These are phyloP conservation scores for Metschnikowia henanensis DNA, from an alignment of 805 yeast species.

Conservation along the genomic window DNA sequence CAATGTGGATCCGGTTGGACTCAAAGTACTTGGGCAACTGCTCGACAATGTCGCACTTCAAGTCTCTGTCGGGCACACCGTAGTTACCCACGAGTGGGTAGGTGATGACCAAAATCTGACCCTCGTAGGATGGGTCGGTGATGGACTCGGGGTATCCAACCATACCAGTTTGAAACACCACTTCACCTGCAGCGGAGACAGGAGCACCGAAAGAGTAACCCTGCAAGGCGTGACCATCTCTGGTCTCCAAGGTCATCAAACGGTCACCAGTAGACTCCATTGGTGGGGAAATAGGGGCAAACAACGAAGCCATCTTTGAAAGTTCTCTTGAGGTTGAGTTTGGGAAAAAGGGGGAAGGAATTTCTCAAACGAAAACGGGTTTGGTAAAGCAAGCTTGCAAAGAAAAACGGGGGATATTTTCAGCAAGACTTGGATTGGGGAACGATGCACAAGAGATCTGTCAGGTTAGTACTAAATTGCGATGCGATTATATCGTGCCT, in stretches of 20 bases:
- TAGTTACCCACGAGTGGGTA: constrained; percentile 97
- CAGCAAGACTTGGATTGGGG: constrained; percentile 11
- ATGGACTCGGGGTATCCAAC: constrained; percentile 98
- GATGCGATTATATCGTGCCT: neutral
- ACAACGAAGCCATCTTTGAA: constrained; percentile 43
- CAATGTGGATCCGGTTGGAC: constrained; percentile 88
- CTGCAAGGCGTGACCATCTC: constrained; percentile 81
- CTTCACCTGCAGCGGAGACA: constrained; percentile 88
- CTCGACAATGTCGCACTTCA: constrained; percentile 70
- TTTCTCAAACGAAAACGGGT: constrained; percentile 1
- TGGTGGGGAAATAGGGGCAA: constrained; percentile 89
- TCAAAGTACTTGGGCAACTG: constrained; percentile 90
- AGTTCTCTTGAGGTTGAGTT: constrained; percentile 6
- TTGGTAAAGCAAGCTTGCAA: constrained; percentile 11
- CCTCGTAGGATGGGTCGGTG: constrained; percentile 98
- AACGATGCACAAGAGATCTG: constrained; percentile 10
- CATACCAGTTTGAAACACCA: constrained; percentile 99
- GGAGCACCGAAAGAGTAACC: constrained; percentile 98
- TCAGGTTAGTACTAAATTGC: constrained; percentile 9
- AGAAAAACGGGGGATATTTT: constrained; percentile 10
- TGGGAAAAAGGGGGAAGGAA: constrained; percentile 5
- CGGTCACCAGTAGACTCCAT: constrained; percentile 81
- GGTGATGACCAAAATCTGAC: constrained; percentile 95
- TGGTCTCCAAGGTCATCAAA: constrained; percentile 83
- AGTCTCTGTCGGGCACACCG: constrained; percentile 91